These are phyloP conservation scores for Teratosphaeriaceae sp. DNA, from an alignment of 2,329 filamentous ascomycete genomes.

Conservation along the genomic window DNA sequence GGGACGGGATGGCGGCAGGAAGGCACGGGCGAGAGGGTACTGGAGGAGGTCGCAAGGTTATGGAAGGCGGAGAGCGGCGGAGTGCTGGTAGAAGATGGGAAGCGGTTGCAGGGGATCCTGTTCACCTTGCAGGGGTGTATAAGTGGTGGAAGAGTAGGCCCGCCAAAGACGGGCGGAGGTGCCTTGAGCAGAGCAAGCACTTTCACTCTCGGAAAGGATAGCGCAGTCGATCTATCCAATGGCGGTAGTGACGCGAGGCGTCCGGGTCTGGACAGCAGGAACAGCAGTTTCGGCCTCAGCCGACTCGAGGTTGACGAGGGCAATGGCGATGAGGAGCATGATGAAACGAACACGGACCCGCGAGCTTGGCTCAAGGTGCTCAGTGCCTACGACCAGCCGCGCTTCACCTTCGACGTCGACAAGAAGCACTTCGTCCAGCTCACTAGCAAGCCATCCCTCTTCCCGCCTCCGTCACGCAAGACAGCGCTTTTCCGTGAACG, in stretches of 20 bases:
- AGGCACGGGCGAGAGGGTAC: conserved; percentile 80
- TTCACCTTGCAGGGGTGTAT: conserved; percentile 81
- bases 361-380: conserved; percentile 80
- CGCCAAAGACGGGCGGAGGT: conserved; percentile 40
- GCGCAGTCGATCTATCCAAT: conserved; percentile 14
- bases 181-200: conserved; percentile 56
- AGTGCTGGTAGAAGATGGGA: conserved; percentile 78
- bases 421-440: conserved; percentile 85
- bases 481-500: conserved; percentile 81
- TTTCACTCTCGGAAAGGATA: conserved; percentile 51
- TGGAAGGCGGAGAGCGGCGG: conserved; percentile 90
- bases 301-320: conserved; percentile 46
- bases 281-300: conserved; percentile 54
- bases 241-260: conserved; percentile 14
- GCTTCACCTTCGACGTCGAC: conserved; percentile 64
- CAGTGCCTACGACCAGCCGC: conserved; percentile 78
- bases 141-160: conserved; percentile 68
- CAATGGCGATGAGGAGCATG: conserved; percentile 55
- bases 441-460: conserved; percentile 35
- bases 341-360: conserved; percentile 59
- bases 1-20: conserved; percentile 96
- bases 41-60: conserved; percentile 82
- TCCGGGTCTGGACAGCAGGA: conserved; percentile 43
- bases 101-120: conserved; percentile 70
- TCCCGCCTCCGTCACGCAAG: conserved; percentile 75